Base-by-base conservation (phyloP, 2,329 filamentous ascomycete species). In the Ceratocystis lukuohia region DNA sequence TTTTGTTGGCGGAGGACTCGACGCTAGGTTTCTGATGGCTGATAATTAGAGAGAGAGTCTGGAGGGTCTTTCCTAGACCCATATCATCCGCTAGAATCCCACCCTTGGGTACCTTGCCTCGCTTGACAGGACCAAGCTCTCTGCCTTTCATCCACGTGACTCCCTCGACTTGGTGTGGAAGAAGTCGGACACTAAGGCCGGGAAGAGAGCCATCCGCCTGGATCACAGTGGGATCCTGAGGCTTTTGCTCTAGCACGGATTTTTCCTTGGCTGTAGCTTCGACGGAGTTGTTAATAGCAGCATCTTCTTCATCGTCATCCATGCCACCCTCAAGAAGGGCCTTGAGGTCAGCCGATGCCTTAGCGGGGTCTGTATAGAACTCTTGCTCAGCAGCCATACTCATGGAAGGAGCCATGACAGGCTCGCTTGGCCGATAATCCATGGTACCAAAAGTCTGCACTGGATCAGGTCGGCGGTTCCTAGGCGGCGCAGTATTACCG, bases 31-130 rank as follows among this genome's bases (percentile, higher is more conserved):
- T 90, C 20, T 85, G 83, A 72, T 97, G 96, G 66, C 82, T 88
- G 46, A 99, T 80, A 53, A 99, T 88, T 41, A 97, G 80, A 1
- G 93, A 87, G 67, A 99, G 89, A 0, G 92, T 91, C 76, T 99
- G 94, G 15, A 99, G 83, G 0, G 94, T 99, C 80, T 99, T 99
- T 67, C 94, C 94, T 15, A 97, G 79, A 70, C 93, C 93, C 93
- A 97, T 95, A 74, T 99, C 94, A 72, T 99, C 94, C 20, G 94
- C 94, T 45, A 99, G 82, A 69, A 99, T 96, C 20, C 94, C 94
- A 45, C 94, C 94, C 71, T 95, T 94, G 37, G 93, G 91, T 8
- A 95, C 82, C 69, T 79, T 84, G 68, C 89, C 89, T 71, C 87
- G 88, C 77, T 94, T 96, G 68, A 89, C 85, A 20, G 86, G 85